A percentile compares a stretch with the other conserved stretches of the same genome.
phyloP scores from a whole-genome alignment of 2,329 filamentous ascomycete genomes.

The Monosporascus sp. region DNA sequence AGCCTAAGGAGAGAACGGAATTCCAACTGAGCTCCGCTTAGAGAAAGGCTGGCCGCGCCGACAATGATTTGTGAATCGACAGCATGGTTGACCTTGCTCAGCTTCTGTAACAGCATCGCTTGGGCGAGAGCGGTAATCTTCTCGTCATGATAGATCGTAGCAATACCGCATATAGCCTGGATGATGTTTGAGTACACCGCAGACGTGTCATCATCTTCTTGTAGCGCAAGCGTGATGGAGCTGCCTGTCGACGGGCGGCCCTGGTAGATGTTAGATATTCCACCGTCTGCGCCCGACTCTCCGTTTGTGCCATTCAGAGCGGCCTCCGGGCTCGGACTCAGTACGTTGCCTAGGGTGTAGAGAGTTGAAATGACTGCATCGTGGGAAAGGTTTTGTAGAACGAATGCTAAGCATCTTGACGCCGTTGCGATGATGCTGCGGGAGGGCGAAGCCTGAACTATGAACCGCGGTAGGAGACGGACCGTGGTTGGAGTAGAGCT shows the following conservation, averaged over 20 bases:
- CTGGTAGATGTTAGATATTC: slow-evolving; percentile 41
- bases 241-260: slow-evolving; percentile 62
- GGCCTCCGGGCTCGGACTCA: slow-evolving; percentile 65
- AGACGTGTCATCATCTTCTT: slow-evolving; percentile 72
- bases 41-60: slow-evolving; percentile 71
- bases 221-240: slow-evolving; percentile 70
- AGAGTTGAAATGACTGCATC: slow-evolving; percentile 92
- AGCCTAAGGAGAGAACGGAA: slow-evolving; percentile 83
- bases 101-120: slow-evolving; percentile 94
- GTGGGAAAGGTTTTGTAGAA: slow-evolving; percentile 77
- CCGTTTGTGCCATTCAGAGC: slow-evolving; percentile 49
- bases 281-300: slow-evolving; percentile 33
- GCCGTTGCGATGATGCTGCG: slow-evolving; percentile 68
- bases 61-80: slow-evolving; percentile 84
- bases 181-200: slow-evolving; percentile 82
- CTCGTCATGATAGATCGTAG: slow-evolving; percentile 72
- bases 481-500: slow-evolving; percentile 70
- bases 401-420: slow-evolving; percentile 76
- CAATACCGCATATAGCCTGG: slow-evolving; percentile 90
- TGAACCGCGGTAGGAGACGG: slow-evolving; percentile 75
- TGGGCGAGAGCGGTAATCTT: slow-evolving; percentile 92
- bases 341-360: slow-evolving; percentile 92
- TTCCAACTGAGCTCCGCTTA: slow-evolving; percentile 73
- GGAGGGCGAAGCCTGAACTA: slow-evolving; percentile 75
- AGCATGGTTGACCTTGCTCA: slow-evolving; percentile 72